Conservation (phyloP, 345 rosid species). For the Eucalyptus globulus region DNA sequence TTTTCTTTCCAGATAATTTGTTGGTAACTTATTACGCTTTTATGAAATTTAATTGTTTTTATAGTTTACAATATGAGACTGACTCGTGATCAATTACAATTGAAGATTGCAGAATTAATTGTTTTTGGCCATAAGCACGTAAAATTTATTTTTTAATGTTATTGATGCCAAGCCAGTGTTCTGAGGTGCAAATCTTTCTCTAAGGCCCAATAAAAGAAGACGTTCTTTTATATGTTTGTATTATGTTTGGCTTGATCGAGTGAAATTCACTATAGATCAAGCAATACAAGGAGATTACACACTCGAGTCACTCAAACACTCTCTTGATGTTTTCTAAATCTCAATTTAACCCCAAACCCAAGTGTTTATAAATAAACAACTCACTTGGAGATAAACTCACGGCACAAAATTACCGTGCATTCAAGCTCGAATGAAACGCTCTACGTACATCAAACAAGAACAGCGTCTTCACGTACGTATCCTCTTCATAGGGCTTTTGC, state of each 20-base stretch:
- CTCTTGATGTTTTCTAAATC: rapidly evolving
- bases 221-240: too few species aligned
- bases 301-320: too few species aligned
- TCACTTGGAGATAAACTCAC: too few species aligned
- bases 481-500: too few species aligned
- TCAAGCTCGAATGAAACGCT: too few species aligned
- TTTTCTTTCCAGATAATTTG: background rate
- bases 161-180: background rate
- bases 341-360: too few species aligned
- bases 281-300: too few species aligned
- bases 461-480: too few species aligned
- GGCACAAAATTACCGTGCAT: too few species aligned
- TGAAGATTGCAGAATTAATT: background rate
- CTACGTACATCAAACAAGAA: too few species aligned
- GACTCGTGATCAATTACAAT: background rate
- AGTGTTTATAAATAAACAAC: too few species aligned
- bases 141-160: background rate
- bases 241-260: background rate
- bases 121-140: background rate
- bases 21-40: background rate
- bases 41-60: background rate
- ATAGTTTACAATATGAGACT: background rate
- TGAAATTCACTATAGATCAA: too few species aligned
- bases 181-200: background rate
- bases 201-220: background rate